Conservation (phyloP, 352 stramenopile genomes). For the Stramenopiles sp. region DNA sequence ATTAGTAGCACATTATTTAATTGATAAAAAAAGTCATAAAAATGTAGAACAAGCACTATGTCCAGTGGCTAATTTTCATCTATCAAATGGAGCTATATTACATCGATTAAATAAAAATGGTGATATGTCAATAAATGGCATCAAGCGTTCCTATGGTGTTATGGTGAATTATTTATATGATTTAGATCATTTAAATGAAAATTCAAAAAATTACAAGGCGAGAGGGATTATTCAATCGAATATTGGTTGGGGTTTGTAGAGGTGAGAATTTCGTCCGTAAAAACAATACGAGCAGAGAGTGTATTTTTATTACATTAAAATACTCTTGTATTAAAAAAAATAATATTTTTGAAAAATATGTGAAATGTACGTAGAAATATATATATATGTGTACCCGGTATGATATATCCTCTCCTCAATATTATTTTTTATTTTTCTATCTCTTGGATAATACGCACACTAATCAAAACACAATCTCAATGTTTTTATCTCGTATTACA, state of each 20-base stretch:
- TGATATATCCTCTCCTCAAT: too few relatives aligned
- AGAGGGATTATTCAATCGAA: neutral
- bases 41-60: constrained; percentile 22
- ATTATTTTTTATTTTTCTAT: too few relatives aligned
- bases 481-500: too few relatives aligned
- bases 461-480: too few relatives aligned
- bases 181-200: constrained; percentile 3
- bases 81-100: constrained; percentile 40
- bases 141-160: constrained; percentile 33
- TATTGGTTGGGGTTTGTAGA: neutral
- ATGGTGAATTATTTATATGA: constrained; percentile 51
- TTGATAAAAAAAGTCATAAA: neutral
- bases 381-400: too few relatives aligned
- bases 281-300: too few relatives aligned
- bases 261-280: too few relatives aligned
- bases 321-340: too few relatives aligned
- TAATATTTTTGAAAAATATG: too few relatives aligned
- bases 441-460: too few relatives aligned
- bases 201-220: neutral
- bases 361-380: too few relatives aligned
- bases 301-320: too few relatives aligned
- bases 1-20: neutral
- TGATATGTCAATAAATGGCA: constrained; percentile 30
- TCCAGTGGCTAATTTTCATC: constrained; percentile 42
- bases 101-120: constrained; percentile 35